Evolutionary conservation across 2,329 filamentous ascomycete species (phyloP).

Genomic region (Aspergillus hortae): DNA sequence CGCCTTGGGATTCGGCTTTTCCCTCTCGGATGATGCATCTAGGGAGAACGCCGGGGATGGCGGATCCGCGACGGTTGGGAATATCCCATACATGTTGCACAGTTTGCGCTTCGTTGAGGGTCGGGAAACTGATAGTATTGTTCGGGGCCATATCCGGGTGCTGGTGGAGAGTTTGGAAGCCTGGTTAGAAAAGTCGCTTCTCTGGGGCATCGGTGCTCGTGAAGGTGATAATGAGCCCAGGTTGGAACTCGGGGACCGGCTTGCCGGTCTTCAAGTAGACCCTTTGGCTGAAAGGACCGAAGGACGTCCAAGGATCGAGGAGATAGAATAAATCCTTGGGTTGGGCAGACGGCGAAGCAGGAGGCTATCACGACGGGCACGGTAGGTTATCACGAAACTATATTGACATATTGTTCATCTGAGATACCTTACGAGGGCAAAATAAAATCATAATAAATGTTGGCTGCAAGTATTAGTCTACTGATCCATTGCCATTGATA

Average conservation of each 20-base stretch:
- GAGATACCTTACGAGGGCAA: no score
- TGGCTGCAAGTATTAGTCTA: no score
- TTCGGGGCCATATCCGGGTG: slow-evolving; percentile 37
- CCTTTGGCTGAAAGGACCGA: slow-evolving; percentile 25
- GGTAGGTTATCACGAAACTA: no score
- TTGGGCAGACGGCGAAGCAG: not conserved
- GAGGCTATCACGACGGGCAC: not conserved
- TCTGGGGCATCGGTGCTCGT: slow-evolving; percentile 34
- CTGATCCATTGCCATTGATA: no score
- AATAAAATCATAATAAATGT: no score
- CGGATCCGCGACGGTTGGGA: slow-evolving; percentile 30
- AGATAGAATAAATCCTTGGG: slow-evolving; percentile 34
- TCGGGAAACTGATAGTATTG: slow-evolving; percentile 36
- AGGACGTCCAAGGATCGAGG: slow-evolving; percentile 37
- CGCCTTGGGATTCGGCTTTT: slow-evolving; percentile 40
- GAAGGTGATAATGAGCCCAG: slow-evolving; percentile 17
- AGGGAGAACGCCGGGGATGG: slow-evolving; percentile 1
- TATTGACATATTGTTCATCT: not conserved
- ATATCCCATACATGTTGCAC: slow-evolving; percentile 37
- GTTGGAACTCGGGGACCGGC: slow-evolving; percentile 34
- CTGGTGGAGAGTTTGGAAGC: slow-evolving; percentile 41
- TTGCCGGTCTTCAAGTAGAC: slow-evolving; percentile 37
- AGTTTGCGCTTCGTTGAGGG: slow-evolving; percentile 36
- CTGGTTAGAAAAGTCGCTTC: slow-evolving; percentile 41
- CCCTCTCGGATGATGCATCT: slow-evolving; percentile 23